Conservation (phyloP, 768 basidiomycete genomes). For the Suillus sp. region DNA sequence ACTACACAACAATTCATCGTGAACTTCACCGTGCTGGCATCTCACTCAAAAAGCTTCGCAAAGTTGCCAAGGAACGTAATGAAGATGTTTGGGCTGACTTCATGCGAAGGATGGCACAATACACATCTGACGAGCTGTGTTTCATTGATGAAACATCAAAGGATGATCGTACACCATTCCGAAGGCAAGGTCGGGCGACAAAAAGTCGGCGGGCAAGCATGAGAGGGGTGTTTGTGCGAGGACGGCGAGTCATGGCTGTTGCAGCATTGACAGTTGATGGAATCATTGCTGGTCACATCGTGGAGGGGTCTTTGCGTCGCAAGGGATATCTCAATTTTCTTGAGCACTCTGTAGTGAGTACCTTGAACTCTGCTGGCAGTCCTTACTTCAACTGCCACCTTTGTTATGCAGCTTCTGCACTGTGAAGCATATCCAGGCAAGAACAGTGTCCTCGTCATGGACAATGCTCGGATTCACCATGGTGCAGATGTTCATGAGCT, state of each 20-base stretch:
- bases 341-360: too few relatives aligned
- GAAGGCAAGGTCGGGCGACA: constrained; percentile 24
- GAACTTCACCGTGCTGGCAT: constrained; percentile 31
- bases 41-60: constrained; percentile 33
- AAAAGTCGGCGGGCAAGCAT: constrained; percentile 27
- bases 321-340: background rate
- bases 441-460: constrained; percentile 22
- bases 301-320: constrained; percentile 34
- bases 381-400: too few relatives aligned
- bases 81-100: constrained; percentile 29
- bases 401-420: background rate
- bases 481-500: constrained; percentile 15
- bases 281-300: constrained; percentile 28
- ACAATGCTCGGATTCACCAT: constrained; percentile 25
- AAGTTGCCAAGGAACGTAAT: constrained; percentile 36
- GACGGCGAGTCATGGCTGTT: constrained; percentile 26
- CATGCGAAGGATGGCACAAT: constrained; percentile 30
- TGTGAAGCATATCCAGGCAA: constrained; percentile 21
- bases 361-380: too few relatives aligned
- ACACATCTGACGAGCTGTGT: constrained; percentile 34
- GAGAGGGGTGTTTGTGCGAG: constrained; percentile 34
- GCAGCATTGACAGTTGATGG: constrained; percentile 36
- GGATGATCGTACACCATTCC: constrained; percentile 27
- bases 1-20: constrained; percentile 35
- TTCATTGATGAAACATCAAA: constrained; percentile 40